These are phyloP conservation scores for Micractinium sp. DNA, from an alignment of 139 green algal species.

Conservation along the genomic window DNA sequence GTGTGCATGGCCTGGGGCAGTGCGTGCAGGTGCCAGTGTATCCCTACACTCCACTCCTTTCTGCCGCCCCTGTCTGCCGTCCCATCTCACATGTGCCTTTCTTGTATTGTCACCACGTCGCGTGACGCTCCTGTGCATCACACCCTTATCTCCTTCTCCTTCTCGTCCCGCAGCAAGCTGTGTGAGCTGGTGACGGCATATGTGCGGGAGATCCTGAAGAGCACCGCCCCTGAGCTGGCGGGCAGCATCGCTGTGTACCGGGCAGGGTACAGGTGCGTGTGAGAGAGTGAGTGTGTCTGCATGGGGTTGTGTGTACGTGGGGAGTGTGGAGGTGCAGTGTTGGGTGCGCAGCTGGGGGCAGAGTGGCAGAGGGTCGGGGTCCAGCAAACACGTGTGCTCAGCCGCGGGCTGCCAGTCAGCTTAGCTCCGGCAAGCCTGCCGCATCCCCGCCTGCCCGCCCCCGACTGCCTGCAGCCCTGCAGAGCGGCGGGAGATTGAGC, in stretches of 20 bases:
- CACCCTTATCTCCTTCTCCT: no score
- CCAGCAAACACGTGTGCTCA: no score
- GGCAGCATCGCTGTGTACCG: conserved; percentile 76
- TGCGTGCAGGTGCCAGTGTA: no score
- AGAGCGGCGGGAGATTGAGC: conserved; percentile 80
- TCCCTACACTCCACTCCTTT: no score
- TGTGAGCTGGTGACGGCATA: conserved; percentile 94
- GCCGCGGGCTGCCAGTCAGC: no score
- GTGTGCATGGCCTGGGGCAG: background rate
- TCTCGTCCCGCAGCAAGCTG: conserved; percentile 80
- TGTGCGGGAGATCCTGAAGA: conserved; percentile 77
- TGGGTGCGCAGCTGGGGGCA: background rate
- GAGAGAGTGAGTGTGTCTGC: background rate
- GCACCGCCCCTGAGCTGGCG: conserved; percentile 69
- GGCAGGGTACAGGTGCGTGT: conserved; percentile 56
- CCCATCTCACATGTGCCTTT: no score
- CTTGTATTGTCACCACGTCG: no score
- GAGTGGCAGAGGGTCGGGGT: no score
- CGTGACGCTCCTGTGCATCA: no score
- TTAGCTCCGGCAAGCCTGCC: background rate
- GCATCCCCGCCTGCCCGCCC: background rate
- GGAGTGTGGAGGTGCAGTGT: background rate
- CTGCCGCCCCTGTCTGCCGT: no score
- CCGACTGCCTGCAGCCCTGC: conserved; percentile 11
- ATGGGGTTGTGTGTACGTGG: background rate